Evolutionary conservation across 2,329 filamentous ascomycete genomes (phyloP), one percentile per base, ranked within the genome.

Genomic region (Pseudogymnoascus sp.): DNA sequence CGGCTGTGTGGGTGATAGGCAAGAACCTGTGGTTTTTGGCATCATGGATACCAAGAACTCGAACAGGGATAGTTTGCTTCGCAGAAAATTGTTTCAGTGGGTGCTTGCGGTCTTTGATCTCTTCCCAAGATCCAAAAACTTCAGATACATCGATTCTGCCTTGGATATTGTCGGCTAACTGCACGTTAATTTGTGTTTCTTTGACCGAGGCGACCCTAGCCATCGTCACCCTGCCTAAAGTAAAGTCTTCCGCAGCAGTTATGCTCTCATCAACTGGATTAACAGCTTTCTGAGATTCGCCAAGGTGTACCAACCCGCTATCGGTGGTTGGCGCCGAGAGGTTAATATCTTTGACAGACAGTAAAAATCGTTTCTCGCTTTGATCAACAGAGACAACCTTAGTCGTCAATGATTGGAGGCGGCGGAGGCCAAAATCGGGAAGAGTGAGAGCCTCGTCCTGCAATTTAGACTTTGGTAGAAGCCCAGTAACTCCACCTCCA

Each of bases 71-170:
- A 52, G 86, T 77, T 63, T 93, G 84, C 68, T 90, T 89, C 60
- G 81, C 78, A 65, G 84, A 82, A 76, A 96, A 95, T 65, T 83
- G 82, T 62, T 80, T 79, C n/a, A 97, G 79, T 1, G 94, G 93
- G 29, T 85, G 80, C 74, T 93, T 96, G 63, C 87, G 83, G 71
- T 97, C 86, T 62, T 85, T 81, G 69, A 99, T 94, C 45, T 93
- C 87, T 55, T 95, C 89, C 88, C 89, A 97, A 10, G 80, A 81
- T 73, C 97, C 90, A 72, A 96, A 99, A 11, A 92, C 77, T 73
- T 97, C 91, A 1, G 94, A 95, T 5, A 94, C 84, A 71, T 97
- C 93, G 64, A 99, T 87, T 16, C 94, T 90, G n/a, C 93, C 94
- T 72, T 95, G 90, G 7, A 96, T 81, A 66, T 92, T 91, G 71